Base-by-base conservation (phyloP, 148 eudicot species). In the Euryodendron excelsum region DNA sequence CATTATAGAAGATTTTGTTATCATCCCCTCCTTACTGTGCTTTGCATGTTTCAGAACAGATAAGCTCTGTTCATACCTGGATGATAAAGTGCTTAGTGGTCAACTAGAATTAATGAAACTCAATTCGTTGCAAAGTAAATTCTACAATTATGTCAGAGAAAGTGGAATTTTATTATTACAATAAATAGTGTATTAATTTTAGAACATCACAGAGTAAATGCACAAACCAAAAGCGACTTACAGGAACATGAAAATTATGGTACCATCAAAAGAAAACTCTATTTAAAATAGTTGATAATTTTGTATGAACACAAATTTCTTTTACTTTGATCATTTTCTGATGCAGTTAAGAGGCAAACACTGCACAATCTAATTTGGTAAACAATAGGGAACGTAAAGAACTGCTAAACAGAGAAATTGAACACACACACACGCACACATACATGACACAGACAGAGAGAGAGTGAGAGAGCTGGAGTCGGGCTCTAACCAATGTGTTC, bases 1-100 rank as follows among this genome's bases (percentile, higher is more conserved):
- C 98, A 94, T 94, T 80, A 94, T 87, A 12, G 97, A 94, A 44
- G 98, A 79, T 86, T 94, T 94, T 23, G 98, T 92, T 31, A 94
- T 88, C 98, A 94, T 91, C 81, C 97, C 97, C 80, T 87, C 87
- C 84, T 92, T 92, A 81, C 85, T 81, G 37, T 79, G 71, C 83
- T 94, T 94, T 66, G 97, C 98, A 85, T 94, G 92, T 82, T 88
- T 91, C 28, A 94, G 87, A 41, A 94, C 97, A 15, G 91, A 88
- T 80, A 94, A 78, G 84, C 98, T 92, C 82, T 94, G 98, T 56
- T 92, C 88, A 75, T 94, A 94, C 76, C 97, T 94, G 81, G 77
- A 83, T 67, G 76, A 21, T 68, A 50, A 62, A 69, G 61, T 56
- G 50, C 13, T 59, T 21, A 15, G 30, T 34, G 20, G 39, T 34